Conservation (phyloP, 1,139 yeast genomes). For the Saccharomycopsis hybrid region DNA sequence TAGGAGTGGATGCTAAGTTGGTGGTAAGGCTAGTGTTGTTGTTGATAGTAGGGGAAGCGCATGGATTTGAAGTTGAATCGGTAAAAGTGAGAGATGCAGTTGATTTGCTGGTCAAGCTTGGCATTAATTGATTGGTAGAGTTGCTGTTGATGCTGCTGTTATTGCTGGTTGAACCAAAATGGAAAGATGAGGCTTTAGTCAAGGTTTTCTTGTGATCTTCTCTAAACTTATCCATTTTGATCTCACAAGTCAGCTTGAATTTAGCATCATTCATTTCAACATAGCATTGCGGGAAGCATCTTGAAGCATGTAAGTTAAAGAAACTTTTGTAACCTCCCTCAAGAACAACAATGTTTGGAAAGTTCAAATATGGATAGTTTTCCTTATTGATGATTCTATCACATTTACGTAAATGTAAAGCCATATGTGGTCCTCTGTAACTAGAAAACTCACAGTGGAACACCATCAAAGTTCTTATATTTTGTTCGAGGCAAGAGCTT, state of each 20-base stretch:
- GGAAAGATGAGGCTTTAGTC: constrained; percentile 32
- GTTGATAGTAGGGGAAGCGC: too few species aligned
- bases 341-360: constrained; percentile 81
- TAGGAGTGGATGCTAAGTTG: too few species aligned
- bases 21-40: too few species aligned
- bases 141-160: background rate
- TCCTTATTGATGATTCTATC: constrained; percentile 72
- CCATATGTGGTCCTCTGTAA: constrained; percentile 90
- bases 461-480: constrained; percentile 46
- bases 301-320: constrained; percentile 45
- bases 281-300: constrained; percentile 72
- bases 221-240: constrained; percentile 64
- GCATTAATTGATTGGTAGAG: background rate
- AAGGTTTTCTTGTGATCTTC: constrained; percentile 44
- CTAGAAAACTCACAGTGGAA: constrained; percentile 95
- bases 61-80: too few species aligned
- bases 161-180: constrained; percentile 20
- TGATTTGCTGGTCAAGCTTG: too few species aligned
- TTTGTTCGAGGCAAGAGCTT: background rate
- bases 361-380: constrained; percentile 70
- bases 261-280: constrained; percentile 81
- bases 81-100: too few species aligned
- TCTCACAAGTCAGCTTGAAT: constrained; percentile 61
- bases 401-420: constrained; percentile 73
- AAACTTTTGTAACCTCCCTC: constrained; percentile 89